Evolutionary conservation across 805 yeast species (phyloP).

Genomic region (Schwanniomyces polymorphus): DNA sequence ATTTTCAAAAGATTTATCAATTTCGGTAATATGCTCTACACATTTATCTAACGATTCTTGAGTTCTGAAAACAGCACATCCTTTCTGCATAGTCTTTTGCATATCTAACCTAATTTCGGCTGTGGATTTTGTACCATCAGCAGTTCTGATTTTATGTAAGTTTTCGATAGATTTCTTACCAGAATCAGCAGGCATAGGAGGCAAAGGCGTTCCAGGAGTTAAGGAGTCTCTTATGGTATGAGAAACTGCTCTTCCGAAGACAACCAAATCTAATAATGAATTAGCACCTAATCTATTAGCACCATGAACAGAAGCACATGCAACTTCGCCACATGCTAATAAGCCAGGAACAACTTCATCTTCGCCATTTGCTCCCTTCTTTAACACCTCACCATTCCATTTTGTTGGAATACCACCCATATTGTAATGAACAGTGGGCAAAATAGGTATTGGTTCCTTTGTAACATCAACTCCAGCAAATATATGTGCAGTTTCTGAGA

Average conservation of each 20-base stretch:
- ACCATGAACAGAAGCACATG: slow-evolving; percentile 98
- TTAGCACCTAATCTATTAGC: slow-evolving; percentile 99
- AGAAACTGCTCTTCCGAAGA: slow-evolving; percentile 97
- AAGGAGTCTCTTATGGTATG: slow-evolving; percentile 84
- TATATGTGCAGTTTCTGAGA: slow-evolving; percentile 96
- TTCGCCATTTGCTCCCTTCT: slow-evolving; percentile 79
- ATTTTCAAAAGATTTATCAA: slow-evolving; percentile 71
- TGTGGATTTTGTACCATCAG: slow-evolving; percentile 78
- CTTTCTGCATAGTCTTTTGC: slow-evolving; percentile 96
- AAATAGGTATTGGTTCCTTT: slow-evolving; percentile 96
- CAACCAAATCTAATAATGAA: slow-evolving; percentile 93
- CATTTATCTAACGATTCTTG: slow-evolving; percentile 91
- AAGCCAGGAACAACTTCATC: slow-evolving; percentile 91
- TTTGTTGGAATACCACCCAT: slow-evolving; percentile 99
- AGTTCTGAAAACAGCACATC: slow-evolving; percentile 94
- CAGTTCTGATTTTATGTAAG: slow-evolving; percentile 84
- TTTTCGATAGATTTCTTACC: slow-evolving; percentile 90
- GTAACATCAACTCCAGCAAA: slow-evolving; percentile 99
- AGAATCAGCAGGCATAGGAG: slow-evolving; percentile 77
- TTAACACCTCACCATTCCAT: slow-evolving; percentile 93
- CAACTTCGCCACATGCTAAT: slow-evolving; percentile 97
- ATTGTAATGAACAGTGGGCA: slow-evolving; percentile 98
- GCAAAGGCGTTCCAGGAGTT: slow-evolving; percentile 86
- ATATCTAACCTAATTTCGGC: slow-evolving; percentile 86
- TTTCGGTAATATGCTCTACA: slow-evolving; percentile 71